A percentile compares a stretch with the other conserved stretches of the same genome.
Conservation (phyloP, 106 monocot genomes). For the Dioscorea dumetorum region DNA sequence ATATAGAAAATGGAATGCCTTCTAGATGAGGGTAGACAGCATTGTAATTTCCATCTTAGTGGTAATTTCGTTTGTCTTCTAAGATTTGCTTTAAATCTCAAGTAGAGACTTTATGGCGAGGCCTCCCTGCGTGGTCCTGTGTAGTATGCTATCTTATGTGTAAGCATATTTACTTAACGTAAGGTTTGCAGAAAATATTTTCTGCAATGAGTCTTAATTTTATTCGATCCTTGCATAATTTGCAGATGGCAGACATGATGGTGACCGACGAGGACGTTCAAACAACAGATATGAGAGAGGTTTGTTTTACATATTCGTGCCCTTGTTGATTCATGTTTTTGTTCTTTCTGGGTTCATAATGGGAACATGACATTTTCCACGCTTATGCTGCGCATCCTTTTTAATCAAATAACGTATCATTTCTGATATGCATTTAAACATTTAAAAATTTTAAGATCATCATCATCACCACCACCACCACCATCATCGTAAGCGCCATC, state of each 20-base stretch:
- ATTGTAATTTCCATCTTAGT: too few relatives aligned
- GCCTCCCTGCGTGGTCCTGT: too few relatives aligned
- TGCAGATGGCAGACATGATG: slow-evolving; percentile 69
- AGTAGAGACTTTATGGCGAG: too few relatives aligned
- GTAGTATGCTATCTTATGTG: too few relatives aligned
- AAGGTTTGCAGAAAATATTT: too few relatives aligned
- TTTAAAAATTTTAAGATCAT: slow-evolving; percentile 31
- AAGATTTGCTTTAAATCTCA: too few relatives aligned
- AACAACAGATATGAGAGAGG: slow-evolving; percentile 55
- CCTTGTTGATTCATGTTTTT: not conserved
- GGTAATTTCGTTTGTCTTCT: too few relatives aligned
- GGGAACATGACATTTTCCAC: not conserved
- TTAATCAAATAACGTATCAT: not conserved
- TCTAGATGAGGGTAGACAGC: too few relatives aligned
- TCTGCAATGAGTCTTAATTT: too few relatives aligned
- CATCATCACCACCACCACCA: too few relatives aligned
- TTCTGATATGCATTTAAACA: not conserved
- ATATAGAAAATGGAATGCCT: too few relatives aligned
- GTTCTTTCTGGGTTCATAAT: not conserved
- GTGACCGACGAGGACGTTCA: slow-evolving; percentile 40
- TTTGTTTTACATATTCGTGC: not conserved
- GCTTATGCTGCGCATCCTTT: not conserved
- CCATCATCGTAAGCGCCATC: slow-evolving; percentile 43
- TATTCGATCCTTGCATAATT: not conserved
- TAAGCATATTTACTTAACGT: too few relatives aligned